Conservation (phyloP, 2,329 filamentous ascomycete genomes). For the Cercospora sojina region DNA sequence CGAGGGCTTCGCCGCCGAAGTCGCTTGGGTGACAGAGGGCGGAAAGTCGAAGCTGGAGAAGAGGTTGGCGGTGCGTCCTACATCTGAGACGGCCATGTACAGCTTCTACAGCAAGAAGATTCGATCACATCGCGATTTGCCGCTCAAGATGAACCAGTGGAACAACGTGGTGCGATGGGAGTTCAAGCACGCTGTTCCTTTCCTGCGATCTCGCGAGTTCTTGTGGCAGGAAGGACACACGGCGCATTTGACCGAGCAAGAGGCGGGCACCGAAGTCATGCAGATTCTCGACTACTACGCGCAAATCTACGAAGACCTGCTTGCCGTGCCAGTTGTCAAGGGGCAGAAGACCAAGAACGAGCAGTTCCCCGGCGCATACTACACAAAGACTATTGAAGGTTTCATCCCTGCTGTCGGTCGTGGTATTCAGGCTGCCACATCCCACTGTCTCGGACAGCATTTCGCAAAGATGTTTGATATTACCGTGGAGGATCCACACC, state of each 20-base stretch:
- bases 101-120: conserved; percentile 97
- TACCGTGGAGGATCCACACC: conserved; percentile 85
- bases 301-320: conserved; percentile 85
- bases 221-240: conserved; percentile 97
- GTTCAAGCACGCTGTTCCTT: conserved; percentile 84
- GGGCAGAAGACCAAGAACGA: conserved; percentile 96
- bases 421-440: conserved; percentile 94
- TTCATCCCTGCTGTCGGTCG: conserved; percentile 95
- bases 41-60: conserved; percentile 91
- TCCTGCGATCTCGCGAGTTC: conserved; percentile 91
- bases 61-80: conserved; percentile 67
- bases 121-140: conserved; percentile 90
- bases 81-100: conserved; percentile 83
- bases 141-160: conserved; percentile 95
- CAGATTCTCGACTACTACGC: conserved; percentile 94
- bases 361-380: conserved; percentile 95
- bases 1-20: conserved; percentile 94
- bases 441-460: conserved; percentile 93
- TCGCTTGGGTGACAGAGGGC: conserved; percentile 85
- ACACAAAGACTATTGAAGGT: conserved; percentile 94
- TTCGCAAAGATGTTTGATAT: conserved; percentile 99
- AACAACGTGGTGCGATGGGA: conserved; percentile 96
- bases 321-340: conserved; percentile 91
- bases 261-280: conserved; percentile 80
- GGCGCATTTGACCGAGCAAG: conserved; percentile 80